Evolutionary conservation across 768 basidiomycete genomes (phyloP), one percentile per base, ranked within the genome.

Genomic region (Russula foetens): DNA sequence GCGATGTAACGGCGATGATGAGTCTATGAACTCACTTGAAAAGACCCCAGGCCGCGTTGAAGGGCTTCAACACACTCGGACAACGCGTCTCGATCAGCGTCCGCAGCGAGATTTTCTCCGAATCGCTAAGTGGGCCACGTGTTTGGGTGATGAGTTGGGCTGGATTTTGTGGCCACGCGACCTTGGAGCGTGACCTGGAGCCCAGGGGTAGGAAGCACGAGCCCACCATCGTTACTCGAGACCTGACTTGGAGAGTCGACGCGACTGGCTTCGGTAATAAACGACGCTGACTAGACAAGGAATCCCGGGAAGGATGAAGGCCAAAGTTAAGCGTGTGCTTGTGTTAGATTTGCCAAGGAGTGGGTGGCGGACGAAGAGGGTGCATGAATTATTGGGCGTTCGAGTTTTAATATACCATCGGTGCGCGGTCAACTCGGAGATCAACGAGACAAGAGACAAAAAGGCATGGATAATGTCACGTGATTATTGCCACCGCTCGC

Each of bases 41-140:
- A 24, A 73, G 66, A 70, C 71, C 72, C 71, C 69, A 71, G 1
- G 70, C 66, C 12, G 71, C 67, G 8, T 62, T 57, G 66, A 69
- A 74, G 26, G 62, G 60, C 7, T 63, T 59, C 49, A 66, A 63
- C 29, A 73, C 53, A 29, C 68, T 72, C 6, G 72, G 70, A 52
- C 71, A 72, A 2, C 66, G 60, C 29, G 56, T 53, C 49, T 68
- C 65, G 3, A 73, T 62, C 41, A 72, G 63, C 19, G 61, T 66
- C 15, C 65, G 62, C 23, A 73, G 61, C 0, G 66, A 56, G 11
- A 68, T 59, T 8, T 58, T 55, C 23, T 58, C 55, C 1, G 33
- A 33, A 12, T 62, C 56, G 14, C 53, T 23, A 26, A 19, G 8
- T n/a, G 26, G 0, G 23, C 46, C 53, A 29, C 41, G 59, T 55